Conservation (phyloP, 2,329 filamentous ascomycete genomes). For the Parastagonospora nodorum region DNA sequence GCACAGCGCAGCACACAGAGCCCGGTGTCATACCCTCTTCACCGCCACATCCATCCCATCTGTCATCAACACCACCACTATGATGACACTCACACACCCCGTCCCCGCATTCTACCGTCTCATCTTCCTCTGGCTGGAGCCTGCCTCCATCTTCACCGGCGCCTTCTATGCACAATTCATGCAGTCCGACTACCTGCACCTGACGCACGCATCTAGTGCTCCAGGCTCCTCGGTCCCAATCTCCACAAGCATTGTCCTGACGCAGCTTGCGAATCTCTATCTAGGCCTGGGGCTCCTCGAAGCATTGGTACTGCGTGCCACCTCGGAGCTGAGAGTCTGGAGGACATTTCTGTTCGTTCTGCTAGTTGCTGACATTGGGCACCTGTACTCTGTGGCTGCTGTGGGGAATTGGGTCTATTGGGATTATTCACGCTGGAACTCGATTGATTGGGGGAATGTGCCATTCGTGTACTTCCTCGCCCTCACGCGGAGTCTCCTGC, state of each 20-base stretch:
- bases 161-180: conserved; percentile 59
- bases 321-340: conserved; percentile 73
- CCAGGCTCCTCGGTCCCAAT: conserved; percentile 57
- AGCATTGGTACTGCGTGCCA: conserved; percentile 73
- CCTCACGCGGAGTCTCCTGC: conserved; percentile 28
- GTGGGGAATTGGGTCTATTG: conserved; percentile 69
- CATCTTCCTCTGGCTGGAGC: conserved; percentile 78
- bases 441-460: conserved; percentile 71
- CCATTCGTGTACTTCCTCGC: conserved; percentile 72
- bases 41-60: no score
- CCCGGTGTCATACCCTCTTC: no score
- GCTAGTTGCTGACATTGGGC: conserved; percentile 76
- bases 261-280: conserved; percentile 80
- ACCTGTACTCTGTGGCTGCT: conserved; percentile 68
- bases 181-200: conserved; percentile 63
- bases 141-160: conserved; percentile 58
- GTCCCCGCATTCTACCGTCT: conserved; percentile 68
- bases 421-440: conserved; percentile 66
- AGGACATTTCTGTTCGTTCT: conserved; percentile 67
- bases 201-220: conserved; percentile 64
- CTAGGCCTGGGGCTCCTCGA: conserved; percentile 78
- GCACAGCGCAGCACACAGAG: no score
- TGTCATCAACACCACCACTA: conserved; percentile 6
- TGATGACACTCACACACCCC: conserved; percentile 36
- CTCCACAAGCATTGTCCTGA: conserved; percentile 69